phyloP scores from a whole-genome alignment of 1,139 yeast genomes.

The Candida sojae region DNA sequence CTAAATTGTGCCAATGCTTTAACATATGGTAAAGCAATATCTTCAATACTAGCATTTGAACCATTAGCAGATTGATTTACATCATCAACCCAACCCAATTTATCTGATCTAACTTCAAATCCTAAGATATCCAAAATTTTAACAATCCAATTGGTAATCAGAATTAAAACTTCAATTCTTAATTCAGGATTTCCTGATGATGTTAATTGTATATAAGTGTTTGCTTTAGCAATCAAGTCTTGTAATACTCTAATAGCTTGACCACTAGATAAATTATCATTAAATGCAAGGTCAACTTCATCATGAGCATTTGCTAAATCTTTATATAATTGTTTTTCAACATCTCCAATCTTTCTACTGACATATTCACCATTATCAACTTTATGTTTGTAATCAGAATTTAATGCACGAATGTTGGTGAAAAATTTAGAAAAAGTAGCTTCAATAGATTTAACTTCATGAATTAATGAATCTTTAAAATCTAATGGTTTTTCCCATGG shows the following conservation, averaged over 20 bases:
- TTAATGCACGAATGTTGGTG: constrained; percentile 77
- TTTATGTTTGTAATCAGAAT: constrained; percentile 57
- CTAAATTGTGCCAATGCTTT: constrained; percentile 78
- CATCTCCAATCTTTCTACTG: constrained; percentile 52
- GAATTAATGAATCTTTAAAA: constrained; percentile 77
- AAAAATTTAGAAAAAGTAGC: constrained; percentile 78
- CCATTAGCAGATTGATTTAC: constrained; percentile 16
- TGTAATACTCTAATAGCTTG: constrained; percentile 63
- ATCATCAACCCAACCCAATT: constrained; percentile 74
- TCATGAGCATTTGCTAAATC: constrained; percentile 56
- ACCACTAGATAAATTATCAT: constrained; percentile 86
- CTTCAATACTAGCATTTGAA: constrained; percentile 52
- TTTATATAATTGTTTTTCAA: constrained; percentile 57
- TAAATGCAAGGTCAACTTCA: constrained; percentile 75
- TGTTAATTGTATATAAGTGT: constrained; percentile 63
- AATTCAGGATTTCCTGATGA: constrained; percentile 48
- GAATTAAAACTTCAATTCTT: constrained; percentile 65
- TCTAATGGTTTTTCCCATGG: constrained; percentile 94
- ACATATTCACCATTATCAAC: constrained; percentile 47
- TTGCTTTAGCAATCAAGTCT: constrained; percentile 70
- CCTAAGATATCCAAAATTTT: constrained; percentile 74
- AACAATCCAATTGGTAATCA: constrained; percentile 69
- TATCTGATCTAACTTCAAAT: constrained; percentile 67
- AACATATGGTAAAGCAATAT: constrained; percentile 74
- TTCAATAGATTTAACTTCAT: constrained; percentile 78